Base-by-base conservation (phyloP, 257 asterid species). In the Primulina huaijiensis region DNA sequence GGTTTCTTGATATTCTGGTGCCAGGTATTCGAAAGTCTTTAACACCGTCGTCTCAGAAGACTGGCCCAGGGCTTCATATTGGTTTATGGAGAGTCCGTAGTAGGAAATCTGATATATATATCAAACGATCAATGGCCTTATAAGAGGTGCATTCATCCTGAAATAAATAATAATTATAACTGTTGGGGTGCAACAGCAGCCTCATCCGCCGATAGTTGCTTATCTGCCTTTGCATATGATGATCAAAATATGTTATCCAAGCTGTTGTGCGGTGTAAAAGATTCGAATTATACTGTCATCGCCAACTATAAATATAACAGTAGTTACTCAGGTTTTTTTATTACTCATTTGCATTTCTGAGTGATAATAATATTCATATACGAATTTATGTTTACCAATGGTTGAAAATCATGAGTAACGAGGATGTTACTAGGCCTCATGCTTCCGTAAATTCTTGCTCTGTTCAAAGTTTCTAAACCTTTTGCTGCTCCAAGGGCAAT, bases 361-460 rank as follows among this genome's bases (percentile, higher is more conserved):
- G 7, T 46, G 19, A 46, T 46, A 46, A 46, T 46, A 46, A 46
- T 16, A 12, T 46, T 46, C 14, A 1, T 16, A 46, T 5, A 14
- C 2, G 19, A 40, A 62, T 8, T 58, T 33, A 5, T 63, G 61
- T 81, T 27, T 81, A 87, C 93, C 82, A 76, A 21, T n/a, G 93
- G 84, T 4, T 76, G 86, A 77, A 68, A 78, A 43, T 87, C 89
- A 61, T 87, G 93, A 10, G 87, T 87, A 29, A 87, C 16, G 40
- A 87, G 90, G 12, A 85, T 83, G 79, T 83, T 85, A 69, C 77
- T 73, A 23, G 93, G 89, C 73, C 75, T 83, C 75, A 83, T 72
- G 75, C 84, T 74, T 16, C 87, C 90, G 19, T 74, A 85, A 57
- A 87, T 80, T 31, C 79, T 61, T 69, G 65, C 65, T n/a, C 74